Evolutionary conservation across 179 eudicot species (phyloP).

Genomic region (Sideroxylon spinosum): DNA sequence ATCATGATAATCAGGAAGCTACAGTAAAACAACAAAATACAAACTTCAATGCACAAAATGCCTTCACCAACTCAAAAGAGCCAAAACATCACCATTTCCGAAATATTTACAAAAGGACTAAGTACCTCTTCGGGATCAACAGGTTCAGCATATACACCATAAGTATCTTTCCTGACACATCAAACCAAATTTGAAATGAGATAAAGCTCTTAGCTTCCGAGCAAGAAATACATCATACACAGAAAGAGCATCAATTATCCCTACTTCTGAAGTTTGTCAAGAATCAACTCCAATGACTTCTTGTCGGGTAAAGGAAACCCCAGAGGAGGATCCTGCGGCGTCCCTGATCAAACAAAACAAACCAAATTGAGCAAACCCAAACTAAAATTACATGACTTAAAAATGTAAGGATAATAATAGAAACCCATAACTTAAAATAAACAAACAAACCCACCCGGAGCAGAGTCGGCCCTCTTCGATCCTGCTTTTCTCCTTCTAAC

Average conservation of each 20-base stretch:
- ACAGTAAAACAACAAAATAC: slow-evolving; percentile 29
- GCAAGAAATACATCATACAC: slow-evolving; percentile 2
- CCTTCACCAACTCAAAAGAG: neutral
- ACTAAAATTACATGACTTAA: slow-evolving; percentile 6
- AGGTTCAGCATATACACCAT: slow-evolving; percentile 92
- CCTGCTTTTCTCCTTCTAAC: slow-evolving; percentile 40
- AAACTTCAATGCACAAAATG: slow-evolving; percentile 13
- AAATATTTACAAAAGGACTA: too few species aligned
- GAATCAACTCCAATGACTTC: slow-evolving; percentile 73
- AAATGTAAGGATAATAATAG: neutral
- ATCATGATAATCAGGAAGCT: slow-evolving; percentile 97
- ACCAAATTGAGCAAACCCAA: slow-evolving; percentile 9
- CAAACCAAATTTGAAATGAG: slow-evolving; percentile 25
- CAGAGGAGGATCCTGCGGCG: slow-evolving; percentile 20
- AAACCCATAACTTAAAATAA: neutral
- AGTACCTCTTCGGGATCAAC: slow-evolving; percentile 96
- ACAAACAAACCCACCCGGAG: slow-evolving; percentile 57
- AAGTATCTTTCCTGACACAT: slow-evolving; percentile 89
- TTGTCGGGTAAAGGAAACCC: slow-evolving; percentile 65
- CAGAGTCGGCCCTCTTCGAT: slow-evolving; percentile 34
- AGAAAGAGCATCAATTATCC: neutral
- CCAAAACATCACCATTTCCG: neutral
- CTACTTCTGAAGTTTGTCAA: slow-evolving; percentile 93
- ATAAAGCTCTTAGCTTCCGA: slow-evolving; percentile 5
- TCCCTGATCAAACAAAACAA: slow-evolving; percentile 31